These are phyloP conservation scores for Magnolia changhungtana DNA, from an alignment of 164 flowering plant genomes.

Conservation along the genomic window DNA sequence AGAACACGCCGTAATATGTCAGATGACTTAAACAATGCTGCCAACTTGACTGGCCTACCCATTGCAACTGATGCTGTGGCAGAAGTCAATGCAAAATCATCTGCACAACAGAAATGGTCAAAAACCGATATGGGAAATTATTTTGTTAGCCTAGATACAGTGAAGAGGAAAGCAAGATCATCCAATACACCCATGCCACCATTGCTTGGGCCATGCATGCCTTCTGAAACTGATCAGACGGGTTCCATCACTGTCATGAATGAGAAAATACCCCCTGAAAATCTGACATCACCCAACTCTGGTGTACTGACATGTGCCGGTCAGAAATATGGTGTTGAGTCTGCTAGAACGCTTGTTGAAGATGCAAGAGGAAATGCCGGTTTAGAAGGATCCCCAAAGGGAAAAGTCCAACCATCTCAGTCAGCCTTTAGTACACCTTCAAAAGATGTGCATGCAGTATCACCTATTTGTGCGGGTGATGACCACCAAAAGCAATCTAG, in stretches of 20 bases:
- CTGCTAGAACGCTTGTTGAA: constrained; percentile 10
- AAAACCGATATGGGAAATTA: constrained; percentile 4
- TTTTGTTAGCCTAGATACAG: constrained; percentile 3
- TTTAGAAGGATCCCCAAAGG: constrained; percentile 29
- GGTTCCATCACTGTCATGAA: constrained; percentile 10
- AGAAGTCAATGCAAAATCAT: constrained; percentile 14
- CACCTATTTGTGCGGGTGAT: constrained; percentile 77
- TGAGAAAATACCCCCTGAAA: constrained; percentile 7
- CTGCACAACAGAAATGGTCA: constrained; percentile 17
- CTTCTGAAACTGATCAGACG: neutral
- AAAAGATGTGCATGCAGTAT: constrained; percentile 35
- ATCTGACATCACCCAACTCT: neutral
- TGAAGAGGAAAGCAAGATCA: constrained; percentile 21
- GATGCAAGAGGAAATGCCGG: constrained; percentile 17
- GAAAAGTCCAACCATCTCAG: constrained; percentile 20
- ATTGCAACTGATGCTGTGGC: constrained; percentile 5
- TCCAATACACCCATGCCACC: neutral
- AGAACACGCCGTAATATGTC: constrained; percentile 30
- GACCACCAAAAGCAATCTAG: constrained; percentile 49
- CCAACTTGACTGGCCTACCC: constrained; percentile 14
- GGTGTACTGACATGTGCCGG: constrained; percentile 11
- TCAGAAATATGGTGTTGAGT: constrained; percentile 13
- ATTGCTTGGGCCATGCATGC: neutral
- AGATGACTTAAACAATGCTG: constrained; percentile 11
- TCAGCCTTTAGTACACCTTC: constrained; percentile 47